Base-by-base conservation (phyloP, 192 early-diverging fungal species). In the Entomortierella chlamydospora region DNA sequence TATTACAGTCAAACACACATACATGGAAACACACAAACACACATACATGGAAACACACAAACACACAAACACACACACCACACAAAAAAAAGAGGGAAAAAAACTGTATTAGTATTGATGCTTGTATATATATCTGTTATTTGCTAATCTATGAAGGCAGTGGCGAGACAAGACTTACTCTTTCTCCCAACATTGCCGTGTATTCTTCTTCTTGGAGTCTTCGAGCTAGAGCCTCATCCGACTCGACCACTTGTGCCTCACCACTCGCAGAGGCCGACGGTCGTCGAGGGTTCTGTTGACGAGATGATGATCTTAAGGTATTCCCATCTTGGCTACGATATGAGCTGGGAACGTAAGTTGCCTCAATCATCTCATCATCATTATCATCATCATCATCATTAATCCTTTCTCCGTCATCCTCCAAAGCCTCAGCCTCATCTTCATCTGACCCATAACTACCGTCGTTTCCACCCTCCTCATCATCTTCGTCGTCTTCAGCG, bases 191-290 rank as follows among this genome's bases (percentile, higher is more conserved):
- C 56, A 68, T 39, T 30, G 42, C 57, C 30, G 55, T 20, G 39
- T 57, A 68, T 55, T 68, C 66, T 47, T 68, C 66, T 26, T 68
- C 56, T 59, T 68, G 66, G 1, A 68, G 57, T 55, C 66, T 68
- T 41, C 55, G 25, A 23, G 66, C 66, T 13, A 68, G 57, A 23
- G 57, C 53, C 9, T 58, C 66, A 51, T 68, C 57, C 18, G 66
- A 68, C 43, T 59, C 57, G 5, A 1, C 20, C 6, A 15, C 13
- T 30, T 61, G 31, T 37, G 52, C 57, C 4, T 47, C 45, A 12
- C 20, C 45, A 11, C 15, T 3, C 2, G 8, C 57, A 41, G 34
- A 18, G 37, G n/a, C 20, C 34, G 57, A 17, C 9, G 17, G 33
- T 59, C 7, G 33, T 7, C 34, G 4, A 10, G 34, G 34, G 34